Percentiles rank a stretch among this genome's conserved stretches.
Conservation (phyloP, 805 yeast genomes). For the Metschnikowia gelsemii region DNA sequence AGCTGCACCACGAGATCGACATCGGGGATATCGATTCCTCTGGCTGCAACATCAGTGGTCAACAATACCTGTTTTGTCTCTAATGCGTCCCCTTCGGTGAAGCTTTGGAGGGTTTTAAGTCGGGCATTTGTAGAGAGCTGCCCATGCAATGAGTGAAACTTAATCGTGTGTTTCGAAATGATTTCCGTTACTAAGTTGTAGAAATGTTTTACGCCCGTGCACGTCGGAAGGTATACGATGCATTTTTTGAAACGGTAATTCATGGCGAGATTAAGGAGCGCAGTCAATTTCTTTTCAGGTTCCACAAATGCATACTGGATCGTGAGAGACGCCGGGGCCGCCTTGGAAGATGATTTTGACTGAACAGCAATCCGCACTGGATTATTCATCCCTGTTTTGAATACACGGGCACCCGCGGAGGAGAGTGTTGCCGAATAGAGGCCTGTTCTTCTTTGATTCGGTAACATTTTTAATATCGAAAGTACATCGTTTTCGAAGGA, state of each 20-base stretch:
- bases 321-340: conserved; percentile 62
- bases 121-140: conserved; percentile 81
- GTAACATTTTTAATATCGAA: conserved; percentile 64
- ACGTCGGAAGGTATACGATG: conserved; percentile 91
- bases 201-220: conserved; percentile 78
- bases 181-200: conserved; percentile 52
- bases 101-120: conserved; percentile 63
- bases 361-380: conserved; percentile 87
- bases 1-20: conserved; percentile 92
- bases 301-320: conserved; percentile 59
- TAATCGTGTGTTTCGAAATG: conserved; percentile 13
- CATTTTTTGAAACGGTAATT: conserved; percentile 67
- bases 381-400: conserved; percentile 87
- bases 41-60: conserved; percentile 98
- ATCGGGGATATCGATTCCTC: conserved; percentile 94
- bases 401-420: conserved; percentile 74
- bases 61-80: conserved; percentile 59
- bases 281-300: conserved; percentile 61
- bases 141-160: conserved; percentile 82
- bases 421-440: conserved; percentile 90
- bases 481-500: conserved; percentile 72
- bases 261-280: conserved; percentile 52
- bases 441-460: conserved; percentile 92
- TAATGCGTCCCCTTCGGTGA: conserved; percentile 46
- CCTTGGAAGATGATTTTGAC: conserved; percentile 36